Percentiles rank a stretch among this genome's conserved stretches.
These are phyloP conservation scores for Trichocomaceae sp. DNA, from an alignment of 2,329 filamentous ascomycete species.

Conservation along the genomic window DNA sequence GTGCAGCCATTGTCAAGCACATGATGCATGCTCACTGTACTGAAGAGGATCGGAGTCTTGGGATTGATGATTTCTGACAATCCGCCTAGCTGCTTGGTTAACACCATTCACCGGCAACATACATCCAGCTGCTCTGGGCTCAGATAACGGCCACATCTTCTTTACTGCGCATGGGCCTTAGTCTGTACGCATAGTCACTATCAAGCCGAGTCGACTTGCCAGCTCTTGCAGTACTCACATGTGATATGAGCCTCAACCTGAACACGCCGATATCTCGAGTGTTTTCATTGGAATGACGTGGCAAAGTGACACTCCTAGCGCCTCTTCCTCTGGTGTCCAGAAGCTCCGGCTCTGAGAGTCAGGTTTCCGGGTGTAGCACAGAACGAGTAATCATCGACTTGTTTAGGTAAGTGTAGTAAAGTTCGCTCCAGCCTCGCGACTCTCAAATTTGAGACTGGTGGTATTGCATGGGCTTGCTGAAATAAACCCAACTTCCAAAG, in stretches of 20 bases:
- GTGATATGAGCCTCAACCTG: conserved; percentile 4
- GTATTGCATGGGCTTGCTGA: neutral
- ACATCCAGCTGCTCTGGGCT: neutral
- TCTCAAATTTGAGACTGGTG: neutral
- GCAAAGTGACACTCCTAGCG: neutral
- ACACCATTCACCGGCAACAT: neutral
- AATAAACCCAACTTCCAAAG: neutral
- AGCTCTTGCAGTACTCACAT: neutral
- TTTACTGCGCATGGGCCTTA: neutral
- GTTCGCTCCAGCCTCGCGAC: neutral
- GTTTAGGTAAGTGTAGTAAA: neutral
- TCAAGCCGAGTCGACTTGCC: neutral
- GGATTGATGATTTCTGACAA: neutral
- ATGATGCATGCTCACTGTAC: conserved; percentile 9
- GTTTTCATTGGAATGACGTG: conserved; percentile 6
- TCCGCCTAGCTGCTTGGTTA: neutral
- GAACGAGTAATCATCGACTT: neutral
- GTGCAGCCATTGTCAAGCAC: conserved; percentile 8
- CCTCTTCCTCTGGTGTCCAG: neutral
- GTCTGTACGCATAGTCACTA: neutral
- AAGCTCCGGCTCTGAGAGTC: neutral
- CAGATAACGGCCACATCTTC: neutral
- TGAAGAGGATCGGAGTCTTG: conserved; percentile 5
- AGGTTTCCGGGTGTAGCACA: neutral
- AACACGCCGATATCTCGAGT: neutral